Base-by-base conservation (phyloP, 768 basidiomycete genomes). In the Leccinellum rugosiceps region DNA sequence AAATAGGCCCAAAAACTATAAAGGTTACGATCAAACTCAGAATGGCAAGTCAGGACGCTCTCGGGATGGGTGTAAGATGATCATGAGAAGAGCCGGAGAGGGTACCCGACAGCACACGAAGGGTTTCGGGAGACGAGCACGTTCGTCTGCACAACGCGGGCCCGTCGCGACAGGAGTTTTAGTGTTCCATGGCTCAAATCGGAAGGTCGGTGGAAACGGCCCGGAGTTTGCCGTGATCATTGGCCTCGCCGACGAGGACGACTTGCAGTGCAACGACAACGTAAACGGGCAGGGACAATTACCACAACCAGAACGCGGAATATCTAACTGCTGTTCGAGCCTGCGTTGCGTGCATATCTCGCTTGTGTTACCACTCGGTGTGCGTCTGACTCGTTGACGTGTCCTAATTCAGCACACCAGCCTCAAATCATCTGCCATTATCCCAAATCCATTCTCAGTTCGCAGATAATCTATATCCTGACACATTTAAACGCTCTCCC, bases 371-470 rank as follows among this genome's bases (percentile, higher is more conserved):
- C 15, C 35, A 13, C 49, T 32, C 15, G 13, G 19, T 25, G 6
- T 41, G 41, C 45, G 11, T 55, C 41, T 15, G 31, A n/a, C 49
- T 32, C 17, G 50, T 21, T 5, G 41, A 45, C 35, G 28, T 65
- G 59, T 69, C 67, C 67, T 55, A 65, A 68, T 68, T 47, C 68
- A 68, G 67, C 65, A 56, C 53, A 59, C 59, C 35, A 25, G 15
- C 57, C 50, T 57, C 58, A 69, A 68, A 68, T 69, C 68, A 57
- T 59, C 53, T 32, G 0, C 48, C 45, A 0, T 52, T 17, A 23
- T 57, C 56, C 67, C 67, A 66, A 60, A 67, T 68, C 60, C 47
- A 63, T 57, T 61, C 60, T 59, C 59, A 67, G 54, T 62, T 68
- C 53, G 13, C 55, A 61, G 68, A 69, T 69, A 70, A 70, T 70